phyloP scores from a whole-genome alignment of 805 yeast species.

The Ogataea methylovora region DNA sequence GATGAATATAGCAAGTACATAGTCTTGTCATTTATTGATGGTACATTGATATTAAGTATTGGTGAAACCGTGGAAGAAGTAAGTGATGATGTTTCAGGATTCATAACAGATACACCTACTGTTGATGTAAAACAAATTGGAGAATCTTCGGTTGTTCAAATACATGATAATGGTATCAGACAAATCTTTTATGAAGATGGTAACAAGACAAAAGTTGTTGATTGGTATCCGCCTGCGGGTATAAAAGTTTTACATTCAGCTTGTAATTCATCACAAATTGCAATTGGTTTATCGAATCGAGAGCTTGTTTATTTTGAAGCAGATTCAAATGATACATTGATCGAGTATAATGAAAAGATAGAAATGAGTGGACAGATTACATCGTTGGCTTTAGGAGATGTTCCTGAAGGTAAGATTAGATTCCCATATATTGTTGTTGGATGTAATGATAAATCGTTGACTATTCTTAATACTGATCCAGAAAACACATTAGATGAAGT shows the following conservation, averaged over 20 bases:
- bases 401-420: constrained; percentile 37
- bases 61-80: constrained; percentile 80
- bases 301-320: constrained; percentile 81
- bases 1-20: constrained; percentile 55
- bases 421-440: constrained; percentile 64
- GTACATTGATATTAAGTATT: constrained; percentile 66
- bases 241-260: constrained; percentile 52
- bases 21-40: constrained; percentile 54
- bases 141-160: constrained; percentile 53
- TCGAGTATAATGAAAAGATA: constrained; percentile 60
- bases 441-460: constrained; percentile 60
- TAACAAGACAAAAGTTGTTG: constrained; percentile 31
- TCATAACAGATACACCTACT: constrained; percentile 52
- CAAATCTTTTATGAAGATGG: constrained; percentile 34
- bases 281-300: constrained; percentile 61
- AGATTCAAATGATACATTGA: constrained; percentile 54
- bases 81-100: constrained; percentile 45
- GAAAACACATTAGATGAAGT: constrained; percentile 52
- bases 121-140: constrained; percentile 68
- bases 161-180: constrained; percentile 62
- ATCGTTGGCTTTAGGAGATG: constrained; percentile 40
- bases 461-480: constrained; percentile 55
- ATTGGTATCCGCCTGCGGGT: constrained; percentile 85
- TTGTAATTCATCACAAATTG: constrained; percentile 60
- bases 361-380: constrained; percentile 47